phyloP scores from a whole-genome alignment of 2,329 filamentous ascomycete species.

The Aspergillus glaucus region DNA sequence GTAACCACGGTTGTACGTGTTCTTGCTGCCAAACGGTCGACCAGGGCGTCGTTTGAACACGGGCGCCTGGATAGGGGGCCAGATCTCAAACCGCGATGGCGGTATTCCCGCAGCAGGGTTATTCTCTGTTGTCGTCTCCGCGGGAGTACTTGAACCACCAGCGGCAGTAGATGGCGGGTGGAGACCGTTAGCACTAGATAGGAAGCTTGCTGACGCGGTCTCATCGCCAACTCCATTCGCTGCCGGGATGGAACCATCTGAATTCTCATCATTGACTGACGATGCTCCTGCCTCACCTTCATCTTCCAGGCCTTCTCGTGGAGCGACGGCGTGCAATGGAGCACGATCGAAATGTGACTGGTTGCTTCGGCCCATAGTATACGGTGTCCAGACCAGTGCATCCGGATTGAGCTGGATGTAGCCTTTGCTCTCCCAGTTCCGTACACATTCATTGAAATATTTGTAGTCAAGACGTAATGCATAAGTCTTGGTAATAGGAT shows the following conservation, averaged over 20 bases:
- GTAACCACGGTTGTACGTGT: conserved; percentile 13
- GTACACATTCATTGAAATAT: conserved; percentile 81
- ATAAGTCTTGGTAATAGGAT: conserved; percentile 82
- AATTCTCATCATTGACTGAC: conserved; percentile 13
- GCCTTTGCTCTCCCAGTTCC: conserved; percentile 80
- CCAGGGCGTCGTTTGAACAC: conserved; percentile 31
- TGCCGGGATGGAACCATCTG: conserved; percentile 5
- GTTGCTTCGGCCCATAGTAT: conserved; percentile 86
- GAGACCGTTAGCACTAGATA: conserved; percentile 24
- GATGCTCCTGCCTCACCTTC: conserved; percentile 23
- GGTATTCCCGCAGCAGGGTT: conserved; percentile 33
- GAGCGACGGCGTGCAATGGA: conserved; percentile 79
- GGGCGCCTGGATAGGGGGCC: conserved; percentile 34
- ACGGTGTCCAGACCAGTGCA: conserved; percentile 88
- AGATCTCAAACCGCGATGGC: conserved; percentile 39
- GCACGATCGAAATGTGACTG: conserved; percentile 77
- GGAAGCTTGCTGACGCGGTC: conserved; percentile 22
- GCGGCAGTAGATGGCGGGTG: conserved; percentile 15
- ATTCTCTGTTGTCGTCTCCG: conserved; percentile 11
- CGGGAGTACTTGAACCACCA: conserved; percentile 8
- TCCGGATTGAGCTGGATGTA: conserved; percentile 79
- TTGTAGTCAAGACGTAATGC: conserved; percentile 79
- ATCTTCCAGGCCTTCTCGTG: conserved; percentile 58
- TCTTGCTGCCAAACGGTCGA: conserved; percentile 31
- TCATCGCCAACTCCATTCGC: conserved; percentile 12